phyloP scores from a whole-genome alignment of 1,284 basidiomycete genomes.

The Microbotryum intermedium region DNA sequence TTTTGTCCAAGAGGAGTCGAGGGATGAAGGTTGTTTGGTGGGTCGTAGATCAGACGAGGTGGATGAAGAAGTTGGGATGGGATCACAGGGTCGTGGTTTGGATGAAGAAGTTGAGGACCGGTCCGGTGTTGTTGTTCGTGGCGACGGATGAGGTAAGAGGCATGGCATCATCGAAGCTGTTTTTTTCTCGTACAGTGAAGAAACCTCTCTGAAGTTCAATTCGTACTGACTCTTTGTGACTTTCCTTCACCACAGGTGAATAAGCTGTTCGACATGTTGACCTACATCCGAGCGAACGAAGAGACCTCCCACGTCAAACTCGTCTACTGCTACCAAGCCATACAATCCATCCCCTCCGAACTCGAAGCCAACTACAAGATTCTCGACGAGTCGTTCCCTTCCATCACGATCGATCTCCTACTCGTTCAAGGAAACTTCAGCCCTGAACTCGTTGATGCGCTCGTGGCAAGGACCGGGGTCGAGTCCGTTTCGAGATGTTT shows the following conservation, averaged over 20 bases:
- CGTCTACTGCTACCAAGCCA: slow-evolving; percentile 53
- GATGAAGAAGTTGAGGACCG: slow-evolving; percentile 47
- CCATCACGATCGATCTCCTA: slow-evolving; percentile 17
- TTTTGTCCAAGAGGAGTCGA: slow-evolving; percentile 48
- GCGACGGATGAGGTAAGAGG: slow-evolving; percentile 55
- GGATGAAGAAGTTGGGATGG: slow-evolving; percentile 54
- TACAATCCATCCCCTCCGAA: slow-evolving; percentile 42
- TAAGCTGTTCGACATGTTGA: slow-evolving; percentile 53
- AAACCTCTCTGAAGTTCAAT: not conserved
- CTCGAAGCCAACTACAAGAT: slow-evolving; percentile 34
- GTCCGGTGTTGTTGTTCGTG: slow-evolving; percentile 53
- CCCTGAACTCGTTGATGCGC: slow-evolving; percentile 2
- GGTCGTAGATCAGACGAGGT: slow-evolving; percentile 47
- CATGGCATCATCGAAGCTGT: not conserved
- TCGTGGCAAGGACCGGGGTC: not conserved
- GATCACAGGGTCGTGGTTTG: slow-evolving; percentile 43
- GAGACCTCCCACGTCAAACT: slow-evolving; percentile 58
- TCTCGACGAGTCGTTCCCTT: slow-evolving; percentile 20
- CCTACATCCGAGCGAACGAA: slow-evolving; percentile 58
- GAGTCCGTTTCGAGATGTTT: slow-evolving; percentile 1
- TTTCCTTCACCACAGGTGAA: slow-evolving; percentile 46
- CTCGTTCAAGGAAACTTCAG: slow-evolving; percentile 13
- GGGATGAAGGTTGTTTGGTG: slow-evolving; percentile 49
- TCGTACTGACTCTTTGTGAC: not conserved
- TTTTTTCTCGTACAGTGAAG: no score